phyloP scores from a whole-genome alignment of 805 yeast species.

The Starmerella ratchasimensis region DNA sequence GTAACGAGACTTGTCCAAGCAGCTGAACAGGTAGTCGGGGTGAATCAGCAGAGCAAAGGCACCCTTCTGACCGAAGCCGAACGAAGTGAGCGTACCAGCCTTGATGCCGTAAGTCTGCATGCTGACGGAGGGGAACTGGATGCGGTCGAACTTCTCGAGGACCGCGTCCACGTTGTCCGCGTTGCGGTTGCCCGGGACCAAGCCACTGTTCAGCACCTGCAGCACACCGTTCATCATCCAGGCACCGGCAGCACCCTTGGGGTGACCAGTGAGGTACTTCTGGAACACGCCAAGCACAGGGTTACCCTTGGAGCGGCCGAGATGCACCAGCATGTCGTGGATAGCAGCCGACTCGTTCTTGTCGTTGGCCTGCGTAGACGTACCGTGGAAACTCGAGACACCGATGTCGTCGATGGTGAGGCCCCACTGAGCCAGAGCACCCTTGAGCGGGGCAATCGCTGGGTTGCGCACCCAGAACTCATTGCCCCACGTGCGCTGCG shows the following conservation, averaged over 20 bases:
- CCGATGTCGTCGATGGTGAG: conserved; percentile 88
- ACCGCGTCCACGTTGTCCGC: conserved; percentile 88
- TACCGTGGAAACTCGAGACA: conserved; percentile 98
- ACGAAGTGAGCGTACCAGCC: conserved; percentile 93
- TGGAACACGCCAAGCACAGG: conserved; percentile 98
- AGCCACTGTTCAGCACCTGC: conserved; percentile 80
- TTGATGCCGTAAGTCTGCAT: conserved; percentile 93
- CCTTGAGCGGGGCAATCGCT: conserved; percentile 92
- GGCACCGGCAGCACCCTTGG: conserved; percentile 99
- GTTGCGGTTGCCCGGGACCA: conserved; percentile 97
- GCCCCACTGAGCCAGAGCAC: conserved; percentile 88
- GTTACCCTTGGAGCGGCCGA: conserved; percentile 96
- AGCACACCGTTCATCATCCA: conserved; percentile 99
- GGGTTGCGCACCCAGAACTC: conserved; percentile 84
- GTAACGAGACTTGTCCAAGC: conserved; percentile 59
- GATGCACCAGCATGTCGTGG: conserved; percentile 82
- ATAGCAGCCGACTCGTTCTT: conserved; percentile 93
- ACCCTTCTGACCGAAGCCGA: conserved; percentile 99
- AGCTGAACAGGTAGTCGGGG: conserved; percentile 84
- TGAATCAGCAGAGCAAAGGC: conserved; percentile 86
- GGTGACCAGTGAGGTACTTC: conserved; percentile 97
- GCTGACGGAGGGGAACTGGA: conserved; percentile 86
- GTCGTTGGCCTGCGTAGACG: conserved; percentile 96
- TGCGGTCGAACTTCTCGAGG: conserved; percentile 72
- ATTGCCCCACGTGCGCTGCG: conserved; percentile 90